Percentiles rank a stretch among this genome's conserved stretches.
Conservation (phyloP, 2,329 filamentous ascomycete genomes). For the Emergomyces pasteurianus region DNA sequence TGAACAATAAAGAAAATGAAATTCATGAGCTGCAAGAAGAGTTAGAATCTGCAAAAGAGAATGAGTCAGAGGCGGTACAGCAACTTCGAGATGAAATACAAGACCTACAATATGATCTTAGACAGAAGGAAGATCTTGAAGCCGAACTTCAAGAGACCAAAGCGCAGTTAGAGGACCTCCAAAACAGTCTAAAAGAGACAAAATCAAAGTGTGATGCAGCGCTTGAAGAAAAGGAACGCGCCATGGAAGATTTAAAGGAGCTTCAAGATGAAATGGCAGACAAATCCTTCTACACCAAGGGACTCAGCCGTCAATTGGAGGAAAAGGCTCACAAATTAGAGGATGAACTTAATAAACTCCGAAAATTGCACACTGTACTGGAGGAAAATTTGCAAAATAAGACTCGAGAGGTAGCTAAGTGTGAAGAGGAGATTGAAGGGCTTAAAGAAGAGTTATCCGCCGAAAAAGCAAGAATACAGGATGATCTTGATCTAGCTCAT, state of each 20-base stretch:
- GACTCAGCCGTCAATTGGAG: constrained; percentile 61
- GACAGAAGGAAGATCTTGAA: constrained; percentile 58
- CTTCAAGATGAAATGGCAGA: constrained; percentile 67
- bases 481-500: constrained; percentile 33
- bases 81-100: constrained; percentile 61
- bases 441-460: constrained; percentile 28
- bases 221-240: constrained; percentile 39
- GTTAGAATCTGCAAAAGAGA: constrained; percentile 45
- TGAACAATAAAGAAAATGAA: constrained; percentile 37
- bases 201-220: constrained; percentile 35
- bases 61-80: constrained; percentile 46
- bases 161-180: constrained; percentile 33
- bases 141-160: constrained; percentile 36
- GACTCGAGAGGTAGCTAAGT: constrained; percentile 25
- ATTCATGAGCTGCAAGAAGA: constrained; percentile 37
- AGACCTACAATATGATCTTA: constrained; percentile 62
- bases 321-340: constrained; percentile 57
- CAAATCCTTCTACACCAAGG: constrained; percentile 65
- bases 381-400: constrained; percentile 35
- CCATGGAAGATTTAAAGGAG: constrained; percentile 45
- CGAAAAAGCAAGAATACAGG: constrained; percentile 27
- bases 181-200: constrained; percentile 29
- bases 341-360: constrained; percentile 47
- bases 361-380: constrained; percentile 34
- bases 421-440: constrained; percentile 28